Percentiles rank a stretch among this genome's conserved stretches.
Evolutionary conservation across 768 basidiomycete genomes (phyloP).

Genomic region (Xerocomellus intermedius): DNA sequence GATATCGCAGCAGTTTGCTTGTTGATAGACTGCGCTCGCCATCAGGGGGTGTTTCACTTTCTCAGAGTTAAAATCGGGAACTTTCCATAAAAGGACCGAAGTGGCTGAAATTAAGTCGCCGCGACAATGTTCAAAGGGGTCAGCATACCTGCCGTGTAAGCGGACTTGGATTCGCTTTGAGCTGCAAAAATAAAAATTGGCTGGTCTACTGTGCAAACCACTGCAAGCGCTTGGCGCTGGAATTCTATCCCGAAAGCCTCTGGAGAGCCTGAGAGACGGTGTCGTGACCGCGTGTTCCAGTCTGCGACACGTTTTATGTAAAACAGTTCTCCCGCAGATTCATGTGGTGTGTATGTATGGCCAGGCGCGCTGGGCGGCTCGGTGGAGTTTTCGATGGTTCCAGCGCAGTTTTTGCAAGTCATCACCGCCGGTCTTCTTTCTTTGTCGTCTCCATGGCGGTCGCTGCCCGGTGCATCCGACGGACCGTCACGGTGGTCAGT

Average conservation of each 20-base stretch:
- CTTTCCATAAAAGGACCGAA: no score
- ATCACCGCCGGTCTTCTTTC: slow-evolving; percentile 12
- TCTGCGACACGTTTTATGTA: slow-evolving; percentile 7
- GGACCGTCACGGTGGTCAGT: neutral
- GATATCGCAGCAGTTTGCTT: no score
- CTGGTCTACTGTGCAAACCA: no score
- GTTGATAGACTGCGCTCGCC: no score
- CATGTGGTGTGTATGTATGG: neutral
- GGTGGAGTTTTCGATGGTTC: slow-evolving; percentile 2
- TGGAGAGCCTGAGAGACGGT: slow-evolving; percentile 1
- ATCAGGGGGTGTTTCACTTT: no score
- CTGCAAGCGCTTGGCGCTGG: neutral
- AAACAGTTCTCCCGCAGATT: slow-evolving; percentile 7
- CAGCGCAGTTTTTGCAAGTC: neutral
- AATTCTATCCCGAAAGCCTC: neutral
- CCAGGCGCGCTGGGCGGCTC: neutral
- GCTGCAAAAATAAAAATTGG: no score
- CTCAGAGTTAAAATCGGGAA: no score
- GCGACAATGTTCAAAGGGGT: no score
- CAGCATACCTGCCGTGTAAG: no score
- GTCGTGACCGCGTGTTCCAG: slow-evolving; percentile 4
- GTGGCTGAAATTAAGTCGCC: no score
- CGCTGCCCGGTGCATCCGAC: neutral
- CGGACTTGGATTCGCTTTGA: no score
- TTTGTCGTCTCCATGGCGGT: slow-evolving; percentile 1